Conservation (phyloP, 805 yeast genomes). For the Wickerhamiella allomyrinae region DNA sequence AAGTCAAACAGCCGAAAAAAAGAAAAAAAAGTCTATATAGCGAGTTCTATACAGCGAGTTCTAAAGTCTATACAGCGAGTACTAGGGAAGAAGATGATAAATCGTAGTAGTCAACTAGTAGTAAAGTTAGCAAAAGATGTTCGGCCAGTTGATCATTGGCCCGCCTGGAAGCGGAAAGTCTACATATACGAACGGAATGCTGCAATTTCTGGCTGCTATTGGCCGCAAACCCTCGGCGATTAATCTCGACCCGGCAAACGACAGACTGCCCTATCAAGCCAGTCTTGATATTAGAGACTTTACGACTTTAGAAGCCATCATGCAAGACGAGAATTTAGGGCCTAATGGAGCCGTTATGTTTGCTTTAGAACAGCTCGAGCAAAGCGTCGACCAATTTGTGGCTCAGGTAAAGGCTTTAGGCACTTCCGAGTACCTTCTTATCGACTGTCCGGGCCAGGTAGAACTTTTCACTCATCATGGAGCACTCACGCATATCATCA, state of each 20-base stretch:
- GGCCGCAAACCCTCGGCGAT: constrained; percentile 79
- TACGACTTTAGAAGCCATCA: constrained; percentile 60
- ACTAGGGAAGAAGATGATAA: too few species aligned
- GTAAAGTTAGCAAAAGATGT: too few species aligned
- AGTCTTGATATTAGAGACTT: constrained; percentile 68
- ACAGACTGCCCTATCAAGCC: constrained; percentile 51
- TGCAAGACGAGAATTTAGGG: constrained; percentile 58
- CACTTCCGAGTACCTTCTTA: constrained; percentile 47
- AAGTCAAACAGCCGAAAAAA: too few species aligned
- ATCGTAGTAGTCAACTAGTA: too few species aligned
- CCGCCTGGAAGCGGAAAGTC: constrained; percentile 98
- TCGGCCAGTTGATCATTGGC: constrained; percentile 89
- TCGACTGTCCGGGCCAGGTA: constrained; percentile 86
- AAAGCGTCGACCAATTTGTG: constrained; percentile 43
- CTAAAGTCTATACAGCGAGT: too few species aligned
- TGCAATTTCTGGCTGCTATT: constrained; percentile 83
- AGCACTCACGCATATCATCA: constrained; percentile 55
- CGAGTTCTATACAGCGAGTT: too few species aligned
- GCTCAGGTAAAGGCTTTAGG: constrained; percentile 43
- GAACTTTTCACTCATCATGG: constrained; percentile 87
- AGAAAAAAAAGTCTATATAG: too few species aligned
- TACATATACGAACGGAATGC: constrained; percentile 83
- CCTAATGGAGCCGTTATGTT: constrained; percentile 86
- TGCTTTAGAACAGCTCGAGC: constrained; percentile 59
- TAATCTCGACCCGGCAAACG: constrained; percentile 89